These are phyloP conservation scores for Panus rudis DNA, from an alignment of 768 basidiomycete species.

Conservation along the genomic window DNA sequence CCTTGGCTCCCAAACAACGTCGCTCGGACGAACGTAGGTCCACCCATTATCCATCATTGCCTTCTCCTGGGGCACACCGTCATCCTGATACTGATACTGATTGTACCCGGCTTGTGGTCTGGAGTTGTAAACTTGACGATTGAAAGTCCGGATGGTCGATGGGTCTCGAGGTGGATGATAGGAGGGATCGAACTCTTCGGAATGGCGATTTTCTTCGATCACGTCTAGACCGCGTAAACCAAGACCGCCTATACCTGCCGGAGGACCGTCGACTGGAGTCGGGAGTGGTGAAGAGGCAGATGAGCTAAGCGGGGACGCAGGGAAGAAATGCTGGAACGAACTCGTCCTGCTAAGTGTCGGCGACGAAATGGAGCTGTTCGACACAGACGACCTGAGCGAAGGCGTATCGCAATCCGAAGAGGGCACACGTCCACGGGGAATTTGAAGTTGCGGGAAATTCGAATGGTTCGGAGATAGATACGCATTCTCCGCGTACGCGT, in stretches of 20 bases:
- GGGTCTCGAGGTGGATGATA: conserved; percentile 1
- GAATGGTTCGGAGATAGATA: conserved; percentile 15
- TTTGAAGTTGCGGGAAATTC: conserved; percentile 22
- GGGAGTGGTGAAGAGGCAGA: conserved; percentile 18
- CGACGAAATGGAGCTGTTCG: conserved; percentile 22
- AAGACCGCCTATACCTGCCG: conserved; percentile 11
- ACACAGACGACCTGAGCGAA: conserved; percentile 32
- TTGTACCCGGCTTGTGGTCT: too few species aligned
- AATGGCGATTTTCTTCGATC: conserved; percentile 29
- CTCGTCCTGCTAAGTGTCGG: conserved; percentile 20
- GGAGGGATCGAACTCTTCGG: conserved; percentile 12
- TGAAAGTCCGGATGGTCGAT: too few species aligned
- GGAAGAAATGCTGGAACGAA: conserved; percentile 22
- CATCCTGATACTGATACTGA: too few species aligned
- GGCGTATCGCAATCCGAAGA: conserved; percentile 35
- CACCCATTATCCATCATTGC: too few species aligned
- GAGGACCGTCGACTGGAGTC: conserved; percentile 25
- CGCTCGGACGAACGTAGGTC: too few species aligned
- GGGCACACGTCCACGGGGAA: conserved; percentile 27
- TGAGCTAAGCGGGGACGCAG: conserved; percentile 27
- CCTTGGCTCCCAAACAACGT: not conserved
- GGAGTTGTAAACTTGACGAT: too few species aligned
- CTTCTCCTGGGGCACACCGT: too few species aligned
- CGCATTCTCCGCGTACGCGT: conserved; percentile 22
- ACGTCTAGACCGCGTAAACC: conserved; percentile 27